Percentiles rank a stretch among this genome's conserved stretches.
phyloP scores from a whole-genome alignment of 1,284 basidiomycete species.

The Sporisorium iseilematis-ciliati region DNA sequence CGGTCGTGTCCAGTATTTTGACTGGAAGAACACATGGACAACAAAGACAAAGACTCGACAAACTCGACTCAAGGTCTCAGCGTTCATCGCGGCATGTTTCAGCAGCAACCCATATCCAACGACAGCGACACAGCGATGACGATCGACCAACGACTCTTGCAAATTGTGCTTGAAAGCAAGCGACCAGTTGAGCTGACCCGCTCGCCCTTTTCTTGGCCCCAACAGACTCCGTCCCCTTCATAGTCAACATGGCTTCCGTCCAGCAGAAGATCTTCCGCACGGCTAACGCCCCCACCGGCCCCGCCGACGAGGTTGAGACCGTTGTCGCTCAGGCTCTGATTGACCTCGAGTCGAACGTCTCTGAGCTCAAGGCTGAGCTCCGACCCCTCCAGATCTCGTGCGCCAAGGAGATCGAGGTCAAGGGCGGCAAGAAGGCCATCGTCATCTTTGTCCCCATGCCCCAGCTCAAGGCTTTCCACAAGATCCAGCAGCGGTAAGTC shows the following conservation, averaged over 20 bases:
- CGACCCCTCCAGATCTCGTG: conserved; percentile 96
- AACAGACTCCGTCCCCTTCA: conserved; percentile 40
- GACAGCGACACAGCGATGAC: conserved; percentile 20
- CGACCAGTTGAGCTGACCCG: conserved; percentile 24
- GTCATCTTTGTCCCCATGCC: conserved; percentile 98
- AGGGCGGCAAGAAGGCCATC: conserved; percentile 96
- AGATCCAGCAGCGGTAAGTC: conserved; percentile 93
- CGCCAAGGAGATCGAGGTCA: conserved; percentile 98
- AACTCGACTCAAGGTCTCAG: neutral
- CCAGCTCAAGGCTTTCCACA: conserved; percentile 98
- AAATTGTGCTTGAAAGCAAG: neutral
- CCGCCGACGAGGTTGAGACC: conserved; percentile 92
- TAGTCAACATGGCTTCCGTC: conserved; percentile 66
- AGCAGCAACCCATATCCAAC: neutral
- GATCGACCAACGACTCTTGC: conserved; percentile 1
- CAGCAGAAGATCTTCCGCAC: conserved; percentile 88
- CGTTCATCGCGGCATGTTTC: neutral
- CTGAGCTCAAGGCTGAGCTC: conserved; percentile 96
- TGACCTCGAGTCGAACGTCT: conserved; percentile 97
- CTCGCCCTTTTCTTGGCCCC: neutral
- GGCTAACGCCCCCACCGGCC: conserved; percentile 87
- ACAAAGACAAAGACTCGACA: no score
- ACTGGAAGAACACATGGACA: no score
- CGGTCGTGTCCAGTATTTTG: no score
- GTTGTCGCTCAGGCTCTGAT: conserved; percentile 94